A percentile compares a stretch with the other conserved stretches of the same genome.
phyloP scores from a whole-genome alignment of 2,329 filamentous ascomycete genomes.

The Rhinocladiella similis region DNA sequence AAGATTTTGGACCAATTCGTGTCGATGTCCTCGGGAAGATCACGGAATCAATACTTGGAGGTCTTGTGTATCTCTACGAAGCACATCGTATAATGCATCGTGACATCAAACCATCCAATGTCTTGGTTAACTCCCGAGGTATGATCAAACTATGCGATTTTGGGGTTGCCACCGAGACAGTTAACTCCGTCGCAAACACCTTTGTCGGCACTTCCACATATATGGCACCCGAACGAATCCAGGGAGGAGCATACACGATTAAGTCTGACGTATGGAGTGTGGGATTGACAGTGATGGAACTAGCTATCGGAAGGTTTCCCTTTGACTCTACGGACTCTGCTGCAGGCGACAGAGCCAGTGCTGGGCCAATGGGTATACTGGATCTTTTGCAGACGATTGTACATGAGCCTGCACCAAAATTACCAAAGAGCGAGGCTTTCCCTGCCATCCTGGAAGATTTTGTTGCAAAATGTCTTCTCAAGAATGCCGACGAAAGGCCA shows the following conservation, averaged over 20 bases:
- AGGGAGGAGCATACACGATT: constrained; percentile 94
- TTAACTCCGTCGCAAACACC: constrained; percentile 97
- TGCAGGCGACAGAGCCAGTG: constrained; percentile 65
- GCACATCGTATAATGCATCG: constrained; percentile 98
- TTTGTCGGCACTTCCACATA: constrained; percentile 99
- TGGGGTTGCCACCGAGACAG: constrained; percentile 94
- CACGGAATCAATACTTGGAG: constrained; percentile 89
- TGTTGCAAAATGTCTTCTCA: constrained; percentile 92
- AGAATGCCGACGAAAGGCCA: constrained; percentile 82
- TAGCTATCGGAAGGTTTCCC: constrained; percentile 95
- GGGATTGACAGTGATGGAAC: constrained; percentile 90
- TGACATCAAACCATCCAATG: constrained; percentile 98
- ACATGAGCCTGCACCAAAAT: constrained; percentile 86
- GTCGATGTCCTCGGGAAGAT: constrained; percentile 98
- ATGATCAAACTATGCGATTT: constrained; percentile 98
- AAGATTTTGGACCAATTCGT: constrained; percentile 89
- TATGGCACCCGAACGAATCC: constrained; percentile 98
- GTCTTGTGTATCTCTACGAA: constrained; percentile 90
- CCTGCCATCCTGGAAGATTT: constrained; percentile 93
- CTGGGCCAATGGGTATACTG: constrained; percentile 85
- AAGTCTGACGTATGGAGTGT: constrained; percentile 99
- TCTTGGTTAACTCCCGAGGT: constrained; percentile 90
- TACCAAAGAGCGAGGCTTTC: constrained; percentile 97
- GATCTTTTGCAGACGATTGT: constrained; percentile 97
- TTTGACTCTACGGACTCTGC: constrained; percentile 82